Base-by-base conservation (phyloP, 495 filamentous ascomycete species). In the Schizothecium vesticola region DNA sequence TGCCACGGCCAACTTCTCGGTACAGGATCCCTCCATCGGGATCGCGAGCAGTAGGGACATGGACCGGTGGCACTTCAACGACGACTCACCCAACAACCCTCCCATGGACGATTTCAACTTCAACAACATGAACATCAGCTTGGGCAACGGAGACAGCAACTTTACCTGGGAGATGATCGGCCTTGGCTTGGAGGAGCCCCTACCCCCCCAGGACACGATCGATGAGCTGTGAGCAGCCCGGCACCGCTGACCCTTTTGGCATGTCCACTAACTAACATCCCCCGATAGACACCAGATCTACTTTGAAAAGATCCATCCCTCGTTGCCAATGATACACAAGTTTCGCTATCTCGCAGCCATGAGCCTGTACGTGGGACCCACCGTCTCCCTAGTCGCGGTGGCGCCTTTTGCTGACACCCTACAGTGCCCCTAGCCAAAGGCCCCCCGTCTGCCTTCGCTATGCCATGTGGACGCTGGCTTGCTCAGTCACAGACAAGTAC, bases 161-260 rank as follows among this genome's bases (percentile, higher is more conserved):
- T 82, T 89, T 76, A 76, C 84, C 21, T 97, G 93, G 94, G 94
- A 97, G 72, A 91, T 99, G 90, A 96, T 99, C 63, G 89, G 92
- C 26, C 78, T 99, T 63, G 96, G 94, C 19, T 76, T 99, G 65
- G 93, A 97, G 68, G 95, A 99, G 75, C 92, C 96, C 62, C 81
- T 98, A 33, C 95, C 95, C 1, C 83, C 86, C 10, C 92, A 91
- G 72, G 94, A 97, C 67, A 90, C 92, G 10, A 91, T 97, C 63
- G 91, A 97, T 74, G 92, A 97, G 73, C 77, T 99, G 92, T 97
- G 85, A 74, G 88, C 82, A 22, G 7, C 24, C 56, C 43, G 33
- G 3, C 33, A 6, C 22, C 24, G 23, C 36, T 63, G 56, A 23
- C 25, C 12, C 21, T 29, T 4, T 12, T 31, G 23, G 16, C 7